Conservation (phyloP, 2,329 filamentous ascomycete genomes). For the Pseudogymnoascus sp. region DNA sequence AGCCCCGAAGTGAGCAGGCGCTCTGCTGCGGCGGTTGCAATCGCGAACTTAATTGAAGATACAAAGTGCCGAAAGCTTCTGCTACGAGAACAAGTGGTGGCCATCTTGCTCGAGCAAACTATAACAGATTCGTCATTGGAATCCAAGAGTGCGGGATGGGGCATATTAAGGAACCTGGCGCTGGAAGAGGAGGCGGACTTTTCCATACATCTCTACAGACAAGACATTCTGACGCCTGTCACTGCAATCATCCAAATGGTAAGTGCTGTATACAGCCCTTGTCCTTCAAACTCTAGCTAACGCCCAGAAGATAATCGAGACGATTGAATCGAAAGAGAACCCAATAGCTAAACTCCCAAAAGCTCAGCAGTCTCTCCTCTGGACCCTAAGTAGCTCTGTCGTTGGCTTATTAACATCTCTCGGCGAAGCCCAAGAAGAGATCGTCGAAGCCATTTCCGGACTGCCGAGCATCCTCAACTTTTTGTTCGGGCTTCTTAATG, state of each 20-base stretch:
- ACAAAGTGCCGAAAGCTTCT: conserved; percentile 55
- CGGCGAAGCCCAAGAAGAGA: conserved; percentile 53
- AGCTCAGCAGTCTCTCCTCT: conserved; percentile 45
- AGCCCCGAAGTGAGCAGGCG: conserved; percentile 52
- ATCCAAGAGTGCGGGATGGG: conserved; percentile 60
- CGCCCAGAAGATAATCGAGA: conserved; percentile 24
- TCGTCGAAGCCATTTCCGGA: conserved; percentile 45
- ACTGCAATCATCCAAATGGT: conserved; percentile 48
- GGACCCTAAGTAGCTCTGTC: conserved; percentile 48
- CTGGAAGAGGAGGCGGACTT: conserved; percentile 60
- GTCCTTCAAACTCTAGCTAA: conserved; percentile 11
- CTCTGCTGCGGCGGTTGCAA: conserved; percentile 49
- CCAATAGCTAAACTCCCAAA: conserved; percentile 43
- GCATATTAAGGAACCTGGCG: conserved; percentile 53
- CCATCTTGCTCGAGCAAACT: conserved; percentile 54
- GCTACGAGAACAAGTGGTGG: conserved; percentile 58
- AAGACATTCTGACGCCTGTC: conserved; percentile 54
- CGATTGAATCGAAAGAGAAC: conserved; percentile 29
- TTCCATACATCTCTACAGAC: conserved; percentile 55
- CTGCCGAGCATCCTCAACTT: conserved; percentile 44
- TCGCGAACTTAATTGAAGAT: conserved; percentile 56
- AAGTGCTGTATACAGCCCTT: conserved; percentile 22
- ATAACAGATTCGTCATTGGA: conserved; percentile 56
- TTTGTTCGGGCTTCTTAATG: conserved; percentile 45
- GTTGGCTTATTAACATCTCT: conserved; percentile 46